These are phyloP conservation scores for Albugo candida DNA, from an alignment of 352 stramenopile species.

Conservation along the genomic window DNA sequence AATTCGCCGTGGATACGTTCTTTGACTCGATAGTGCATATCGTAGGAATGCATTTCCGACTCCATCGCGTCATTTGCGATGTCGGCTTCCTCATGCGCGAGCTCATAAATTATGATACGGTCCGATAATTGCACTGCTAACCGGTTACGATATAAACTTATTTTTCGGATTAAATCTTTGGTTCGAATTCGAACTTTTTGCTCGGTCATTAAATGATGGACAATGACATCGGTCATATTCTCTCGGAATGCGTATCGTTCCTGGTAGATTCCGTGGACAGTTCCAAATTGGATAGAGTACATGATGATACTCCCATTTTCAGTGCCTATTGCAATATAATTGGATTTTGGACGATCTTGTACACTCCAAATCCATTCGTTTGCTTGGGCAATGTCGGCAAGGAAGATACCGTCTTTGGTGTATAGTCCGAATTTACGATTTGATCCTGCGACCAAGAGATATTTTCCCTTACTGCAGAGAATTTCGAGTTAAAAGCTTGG, in stretches of 20 bases:
- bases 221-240: constrained; percentile 89
- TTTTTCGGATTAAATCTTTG: constrained; percentile 87
- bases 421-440: constrained; percentile 78
- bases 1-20: constrained; percentile 74
- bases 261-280: constrained; percentile 83
- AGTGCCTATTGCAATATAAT: constrained; percentile 69
- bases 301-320: constrained; percentile 74
- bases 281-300: constrained; percentile 80
- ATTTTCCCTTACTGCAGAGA: constrained; percentile 69
- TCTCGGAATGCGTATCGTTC: constrained; percentile 88
- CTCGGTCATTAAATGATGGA: constrained; percentile 89
- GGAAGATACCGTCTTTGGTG: constrained; percentile 72
- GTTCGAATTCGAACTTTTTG: constrained; percentile 91
- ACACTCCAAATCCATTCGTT: constrained; percentile 86
- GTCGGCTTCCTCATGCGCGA: constrained; percentile 35
- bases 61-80: constrained; percentile 9
- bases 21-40: constrained; percentile 87
- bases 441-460: constrained; percentile 77
- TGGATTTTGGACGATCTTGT: constrained; percentile 62
- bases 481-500: neutral
- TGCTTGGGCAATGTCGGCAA: constrained; percentile 55
- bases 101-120: constrained; percentile 88
- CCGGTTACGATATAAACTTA: constrained; percentile 84
- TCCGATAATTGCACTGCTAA: constrained; percentile 88
- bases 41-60: too few species aligned